phyloP scores from a whole-genome alignment of 176 grass and related monocot species.

The Alloteropsis semialata region DNA sequence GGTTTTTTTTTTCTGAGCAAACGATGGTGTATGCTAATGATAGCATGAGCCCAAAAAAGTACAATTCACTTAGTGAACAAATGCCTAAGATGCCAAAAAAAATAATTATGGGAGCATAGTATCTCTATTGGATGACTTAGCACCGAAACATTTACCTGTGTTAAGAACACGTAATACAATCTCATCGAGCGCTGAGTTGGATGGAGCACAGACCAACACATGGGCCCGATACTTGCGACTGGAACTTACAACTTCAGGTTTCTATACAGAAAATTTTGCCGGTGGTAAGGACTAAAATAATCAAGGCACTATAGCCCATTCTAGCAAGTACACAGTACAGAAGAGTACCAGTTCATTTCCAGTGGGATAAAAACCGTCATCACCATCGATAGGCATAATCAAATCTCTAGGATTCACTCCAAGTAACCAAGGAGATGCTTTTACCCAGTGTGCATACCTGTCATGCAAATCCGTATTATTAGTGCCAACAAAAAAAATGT shows the following conservation, averaged over 20 bases:
- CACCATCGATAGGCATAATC: constrained; percentile 87
- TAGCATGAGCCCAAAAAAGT: neutral
- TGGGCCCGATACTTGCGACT: constrained; percentile 94
- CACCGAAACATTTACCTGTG: constrained; percentile 53
- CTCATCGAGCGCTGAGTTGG: constrained; percentile 97
- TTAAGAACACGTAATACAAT: constrained; percentile 88
- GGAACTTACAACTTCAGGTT: constrained; percentile 92
- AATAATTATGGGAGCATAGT: neutral
- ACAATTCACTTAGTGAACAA: neutral
- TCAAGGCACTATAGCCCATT: constrained; percentile 6
- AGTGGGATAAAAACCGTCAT: constrained; percentile 95
- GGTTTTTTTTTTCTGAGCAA: neutral
- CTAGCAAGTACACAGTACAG: constrained; percentile 3
- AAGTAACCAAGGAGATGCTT: constrained; percentile 86
- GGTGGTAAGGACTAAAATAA: constrained; percentile 25
- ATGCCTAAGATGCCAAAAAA: neutral
- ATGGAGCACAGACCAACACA: constrained; percentile 97
- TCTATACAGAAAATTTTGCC: constrained; percentile 47
- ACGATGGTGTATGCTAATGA: neutral
- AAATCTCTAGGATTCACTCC: constrained; percentile 87
- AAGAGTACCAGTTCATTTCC: constrained; percentile 91
- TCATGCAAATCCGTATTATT: constrained; percentile 28
- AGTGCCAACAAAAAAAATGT: constrained; percentile 16
- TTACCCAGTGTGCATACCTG: constrained; percentile 76
- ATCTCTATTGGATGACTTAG: neutral